Base-by-base conservation (phyloP, 163 green algal genomes). In the Trebouxiophyceae sp. region DNA sequence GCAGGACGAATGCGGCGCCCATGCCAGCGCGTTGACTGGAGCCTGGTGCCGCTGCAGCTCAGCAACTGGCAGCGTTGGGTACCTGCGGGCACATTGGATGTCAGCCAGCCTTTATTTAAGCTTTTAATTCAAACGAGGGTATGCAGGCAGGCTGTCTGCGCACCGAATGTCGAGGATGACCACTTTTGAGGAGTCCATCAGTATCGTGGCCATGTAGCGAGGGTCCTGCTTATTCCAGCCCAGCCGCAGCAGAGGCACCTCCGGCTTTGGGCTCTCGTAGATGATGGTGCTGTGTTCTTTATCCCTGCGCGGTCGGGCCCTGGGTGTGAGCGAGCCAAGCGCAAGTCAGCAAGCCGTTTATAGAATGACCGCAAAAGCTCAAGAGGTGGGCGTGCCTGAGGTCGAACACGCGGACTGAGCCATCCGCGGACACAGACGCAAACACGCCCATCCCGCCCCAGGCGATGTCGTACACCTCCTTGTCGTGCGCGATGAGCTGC, bases 251-350 rank as follows among this genome's bases (percentile, higher is more conserved):
- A 99, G 84, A 24, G 93, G 87, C 7, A 81, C 90, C 62, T 91
- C 83, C n/a, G 81, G 77, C 57, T 85, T 71, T 4, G 83, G 82
- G 24, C 69, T 85, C 75, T 99, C 93, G 71, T 97, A 99, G 54
- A 98, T 96, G 75, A 99, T 97, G 26, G 93, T 98, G 29, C 68
- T 87, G 80, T 97, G 93, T 71, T 97, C 91, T 79, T 96, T 96
- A 71, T 98, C 89, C 62, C 84, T 92, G 71, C 29, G 65, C 16
- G 26, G 59, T 31, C 23, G 39, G 39, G 12, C 12, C n/a, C n/a
- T n/a, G n/a, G n/a, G n/a, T n/a, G n/a, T n/a, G n/a, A n/a, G n/a
- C n/a, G n/a, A n/a, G n/a, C n/a, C n/a, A n/a, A n/a, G n/a, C n/a
- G n/a, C n/a, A n/a, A n/a, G n/a, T n/a, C n/a, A n/a, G n/a, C n/a